Percentiles rank a stretch among this genome's conserved stretches.
These are phyloP conservation scores for Leptosphaerulina australis DNA, from an alignment of 2,329 filamentous ascomycete genomes.

Conservation along the genomic window DNA sequence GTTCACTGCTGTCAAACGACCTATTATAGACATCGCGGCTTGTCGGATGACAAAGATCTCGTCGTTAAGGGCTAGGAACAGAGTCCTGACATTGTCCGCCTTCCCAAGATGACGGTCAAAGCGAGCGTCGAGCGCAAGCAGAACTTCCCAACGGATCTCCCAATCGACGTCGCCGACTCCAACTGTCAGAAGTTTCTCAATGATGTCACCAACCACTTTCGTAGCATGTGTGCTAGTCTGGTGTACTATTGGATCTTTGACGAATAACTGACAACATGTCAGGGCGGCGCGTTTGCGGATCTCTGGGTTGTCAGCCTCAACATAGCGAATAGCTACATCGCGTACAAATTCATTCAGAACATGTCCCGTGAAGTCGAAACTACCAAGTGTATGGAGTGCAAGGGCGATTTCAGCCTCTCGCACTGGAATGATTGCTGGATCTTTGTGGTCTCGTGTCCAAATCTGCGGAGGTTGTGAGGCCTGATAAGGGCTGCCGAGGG, in stretches of 20 bases:
- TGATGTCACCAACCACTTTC: constrained; percentile 96
- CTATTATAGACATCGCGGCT: constrained; percentile 94
- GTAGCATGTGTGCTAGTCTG: constrained; percentile 97
- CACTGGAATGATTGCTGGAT: constrained; percentile 78
- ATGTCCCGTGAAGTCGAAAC: constrained; percentile 89
- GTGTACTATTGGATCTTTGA: constrained; percentile 95
- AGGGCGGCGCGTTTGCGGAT: constrained; percentile 93
- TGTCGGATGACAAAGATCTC: constrained; percentile 92
- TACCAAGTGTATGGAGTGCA: constrained; percentile 93
- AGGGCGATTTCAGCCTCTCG: constrained; percentile 87
- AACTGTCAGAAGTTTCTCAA: constrained; percentile 93
- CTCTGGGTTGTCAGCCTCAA: constrained; percentile 92
- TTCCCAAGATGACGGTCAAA: constrained; percentile 98
- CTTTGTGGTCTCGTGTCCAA: constrained; percentile 85
- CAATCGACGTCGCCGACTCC: constrained; percentile 89
- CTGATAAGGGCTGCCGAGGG: constrained; percentile 87
- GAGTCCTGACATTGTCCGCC: constrained; percentile 92
- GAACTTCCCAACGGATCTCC: constrained; percentile 85
- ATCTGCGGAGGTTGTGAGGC: constrained; percentile 80
- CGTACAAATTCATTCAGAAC: constrained; percentile 98
- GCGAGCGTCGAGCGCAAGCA: constrained; percentile 86
- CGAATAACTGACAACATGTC: constrained; percentile 97
- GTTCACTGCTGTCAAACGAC: constrained; percentile 86
- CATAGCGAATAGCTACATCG: constrained; percentile 96
- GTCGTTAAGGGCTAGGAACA: constrained; percentile 95